These are phyloP conservation scores for Aureobasidium namibiae DNA, from an alignment of 2,329 filamentous ascomycete genomes.

Conservation along the genomic window DNA sequence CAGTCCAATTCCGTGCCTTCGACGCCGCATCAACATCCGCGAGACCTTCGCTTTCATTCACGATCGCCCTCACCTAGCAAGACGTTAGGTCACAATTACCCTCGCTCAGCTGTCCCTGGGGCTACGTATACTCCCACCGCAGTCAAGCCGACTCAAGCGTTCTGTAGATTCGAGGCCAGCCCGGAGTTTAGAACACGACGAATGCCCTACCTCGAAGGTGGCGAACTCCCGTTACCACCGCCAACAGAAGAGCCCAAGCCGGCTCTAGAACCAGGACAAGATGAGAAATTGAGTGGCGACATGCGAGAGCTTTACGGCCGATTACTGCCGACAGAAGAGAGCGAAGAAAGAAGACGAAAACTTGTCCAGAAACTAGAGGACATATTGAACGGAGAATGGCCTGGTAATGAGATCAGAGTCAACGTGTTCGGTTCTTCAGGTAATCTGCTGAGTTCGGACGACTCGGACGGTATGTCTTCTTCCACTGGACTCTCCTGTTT, in stretches of 20 bases:
- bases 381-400: conserved; percentile 86
- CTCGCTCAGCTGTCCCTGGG: conserved; percentile 83
- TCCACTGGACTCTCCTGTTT: background rate
- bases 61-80: conserved; percentile 71
- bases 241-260: conserved; percentile 62
- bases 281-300: conserved; percentile 66
- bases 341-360: conserved; percentile 64
- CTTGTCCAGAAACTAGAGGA: conserved; percentile 83
- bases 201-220: conserved; percentile 77
- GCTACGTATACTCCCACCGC: conserved; percentile 64
- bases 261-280: conserved; percentile 62
- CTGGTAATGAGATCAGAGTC: conserved; percentile 79
- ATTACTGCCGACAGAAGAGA: conserved; percentile 73
- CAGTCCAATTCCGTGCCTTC: conserved; percentile 89
- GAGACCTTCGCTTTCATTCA: conserved; percentile 73
- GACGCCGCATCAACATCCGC: conserved; percentile 81
- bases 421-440: conserved; percentile 97
- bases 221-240: conserved; percentile 68
- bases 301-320: conserved; percentile 79
- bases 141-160: conserved; percentile 53
- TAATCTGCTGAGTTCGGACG: conserved; percentile 86
- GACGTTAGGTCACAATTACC: conserved; percentile 68
- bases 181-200: conserved; percentile 72
- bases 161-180: conserved; percentile 82
- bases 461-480: conserved; percentile 72